Evolutionary conservation across 2,329 filamentous ascomycete species (phyloP).

Genomic region (Ascomycota sp.): DNA sequence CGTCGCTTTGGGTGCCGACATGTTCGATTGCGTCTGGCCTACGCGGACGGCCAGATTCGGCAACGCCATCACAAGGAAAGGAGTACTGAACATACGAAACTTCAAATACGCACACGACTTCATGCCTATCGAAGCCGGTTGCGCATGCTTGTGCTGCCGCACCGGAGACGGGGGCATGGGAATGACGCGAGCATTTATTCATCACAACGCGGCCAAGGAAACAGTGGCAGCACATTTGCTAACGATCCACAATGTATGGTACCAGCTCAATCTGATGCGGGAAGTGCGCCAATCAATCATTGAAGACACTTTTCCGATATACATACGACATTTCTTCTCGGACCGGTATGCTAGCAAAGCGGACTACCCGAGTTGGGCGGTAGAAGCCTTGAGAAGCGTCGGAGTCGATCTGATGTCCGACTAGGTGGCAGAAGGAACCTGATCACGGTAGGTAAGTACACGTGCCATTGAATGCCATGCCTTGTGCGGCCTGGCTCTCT

Average conservation of each 20-base stretch:
- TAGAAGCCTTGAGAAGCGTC: conserved; percentile 56
- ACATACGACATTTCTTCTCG: conserved; percentile 56
- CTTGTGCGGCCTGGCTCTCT: too few species aligned
- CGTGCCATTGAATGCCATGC: too few species aligned
- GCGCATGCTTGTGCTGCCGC: conserved; percentile 58
- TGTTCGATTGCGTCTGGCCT: conserved; percentile 99
- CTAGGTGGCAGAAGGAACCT: not conserved
- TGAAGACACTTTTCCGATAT: conserved; percentile 57
- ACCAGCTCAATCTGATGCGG: conserved; percentile 67
- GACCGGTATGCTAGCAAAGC: conserved; percentile 39
- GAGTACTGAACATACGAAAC: conserved; percentile 68
- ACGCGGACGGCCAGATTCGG: conserved; percentile 90
- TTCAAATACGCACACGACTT: conserved; percentile 60
- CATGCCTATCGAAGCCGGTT: conserved; percentile 59
- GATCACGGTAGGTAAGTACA: too few species aligned
- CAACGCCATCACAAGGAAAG: conserved; percentile 65
- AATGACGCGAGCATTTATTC: conserved; percentile 69
- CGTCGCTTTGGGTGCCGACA: conserved; percentile 82
- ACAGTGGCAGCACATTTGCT: conserved; percentile 69
- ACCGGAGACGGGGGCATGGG: conserved; percentile 47
- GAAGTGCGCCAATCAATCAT: conserved; percentile 54
- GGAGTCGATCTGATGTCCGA: conserved; percentile 37
- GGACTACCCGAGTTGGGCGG: conserved; percentile 65
- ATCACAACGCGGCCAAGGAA: conserved; percentile 84
- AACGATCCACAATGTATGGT: conserved; percentile 90